Percentiles rank a stretch among this genome's conserved stretches.
Evolutionary conservation across 2,329 filamentous ascomycete species (phyloP).

Genomic region (Alternaria infectoria): DNA sequence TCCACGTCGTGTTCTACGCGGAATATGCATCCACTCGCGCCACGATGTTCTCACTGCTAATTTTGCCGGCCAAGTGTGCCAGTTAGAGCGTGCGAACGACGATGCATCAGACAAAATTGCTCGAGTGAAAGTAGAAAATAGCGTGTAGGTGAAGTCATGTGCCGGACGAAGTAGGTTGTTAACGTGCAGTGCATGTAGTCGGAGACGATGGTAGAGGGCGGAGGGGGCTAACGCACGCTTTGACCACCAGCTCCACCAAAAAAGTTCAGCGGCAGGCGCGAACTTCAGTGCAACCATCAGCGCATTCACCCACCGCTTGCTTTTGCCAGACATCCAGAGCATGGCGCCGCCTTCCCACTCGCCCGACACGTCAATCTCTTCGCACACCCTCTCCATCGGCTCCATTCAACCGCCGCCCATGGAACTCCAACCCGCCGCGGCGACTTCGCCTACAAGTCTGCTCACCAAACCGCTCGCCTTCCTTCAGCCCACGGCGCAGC

Average conservation of each 20-base stretch:
- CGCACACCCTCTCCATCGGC: constrained; percentile 48
- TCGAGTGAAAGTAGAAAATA: no score
- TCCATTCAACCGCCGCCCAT: constrained; percentile 45
- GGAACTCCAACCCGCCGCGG: constrained; percentile 27
- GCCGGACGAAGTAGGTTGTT: no score
- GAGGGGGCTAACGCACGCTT: constrained; percentile 4
- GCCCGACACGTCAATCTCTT: constrained; percentile 49
- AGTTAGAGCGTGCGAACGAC: no score
- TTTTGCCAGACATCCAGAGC: constrained; percentile 6
- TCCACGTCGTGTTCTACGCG: no score
- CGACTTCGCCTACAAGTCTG: constrained; percentile 64
- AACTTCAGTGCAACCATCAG: constrained; percentile 3
- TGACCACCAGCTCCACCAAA: constrained; percentile 17
- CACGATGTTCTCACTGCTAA: no score
- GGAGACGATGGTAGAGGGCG: no score
- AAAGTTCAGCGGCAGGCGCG: constrained; percentile 14
- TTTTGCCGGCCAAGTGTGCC: no score
- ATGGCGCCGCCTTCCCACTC: constrained; percentile 46
- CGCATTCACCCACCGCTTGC: neutral
- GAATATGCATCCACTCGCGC: no score
- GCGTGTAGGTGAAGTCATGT: no score
- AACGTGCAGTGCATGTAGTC: no score
- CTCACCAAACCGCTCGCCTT: constrained; percentile 73
- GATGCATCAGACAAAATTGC: no score
- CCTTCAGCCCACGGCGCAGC: constrained; percentile 71